Percentiles rank a stretch among this genome's conserved stretches.
Evolutionary conservation across 768 basidiomycete genomes (phyloP).

Genomic region (Heimioporus sp.): DNA sequence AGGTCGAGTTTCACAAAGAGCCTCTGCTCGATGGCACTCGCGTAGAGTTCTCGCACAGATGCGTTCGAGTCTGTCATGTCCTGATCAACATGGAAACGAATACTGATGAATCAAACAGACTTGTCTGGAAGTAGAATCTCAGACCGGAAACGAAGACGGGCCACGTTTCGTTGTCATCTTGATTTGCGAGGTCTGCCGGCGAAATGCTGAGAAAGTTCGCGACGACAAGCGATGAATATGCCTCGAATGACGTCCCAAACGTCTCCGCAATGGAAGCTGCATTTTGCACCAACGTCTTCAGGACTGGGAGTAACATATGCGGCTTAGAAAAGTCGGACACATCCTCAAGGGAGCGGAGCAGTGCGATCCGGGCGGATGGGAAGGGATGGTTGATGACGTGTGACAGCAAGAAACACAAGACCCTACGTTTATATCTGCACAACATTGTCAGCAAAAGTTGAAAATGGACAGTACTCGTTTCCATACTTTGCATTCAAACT

Average conservation of each 20-base stretch:
- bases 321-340: slow-evolving; percentile 45
- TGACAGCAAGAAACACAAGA: slow-evolving; percentile 77
- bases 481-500: slow-evolving; percentile 46
- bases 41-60: slow-evolving; percentile 39
- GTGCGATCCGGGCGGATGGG: slow-evolving; percentile 43
- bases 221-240: slow-evolving; percentile 33
- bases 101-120: slow-evolving; percentile 32
- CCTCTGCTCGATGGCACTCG: slow-evolving; percentile 47
- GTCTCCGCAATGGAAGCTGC: slow-evolving; percentile 27
- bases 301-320: slow-evolving; percentile 56
- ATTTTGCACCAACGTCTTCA: slow-evolving; percentile 39
- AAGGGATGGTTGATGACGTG: slow-evolving; percentile 64
- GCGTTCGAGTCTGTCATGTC: slow-evolving; percentile 37
- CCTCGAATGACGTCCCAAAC: slow-evolving; percentile 38
- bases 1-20: slow-evolving; percentile 53
- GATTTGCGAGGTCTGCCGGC: slow-evolving; percentile 43
- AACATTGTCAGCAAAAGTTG: slow-evolving; percentile 19
- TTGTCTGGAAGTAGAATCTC: slow-evolving; percentile 43
- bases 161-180: slow-evolving; percentile 46
- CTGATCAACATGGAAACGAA: background rate
- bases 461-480: slow-evolving; percentile 23
- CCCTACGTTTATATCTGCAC: slow-evolving; percentile 62
- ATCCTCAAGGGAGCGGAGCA: slow-evolving; percentile 48
- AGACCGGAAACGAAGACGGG: slow-evolving; percentile 44
- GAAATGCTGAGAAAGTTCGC: slow-evolving; percentile 53